Base-by-base conservation (phyloP, 495 filamentous ascomycete species). In the Cairneyella variabilis region DNA sequence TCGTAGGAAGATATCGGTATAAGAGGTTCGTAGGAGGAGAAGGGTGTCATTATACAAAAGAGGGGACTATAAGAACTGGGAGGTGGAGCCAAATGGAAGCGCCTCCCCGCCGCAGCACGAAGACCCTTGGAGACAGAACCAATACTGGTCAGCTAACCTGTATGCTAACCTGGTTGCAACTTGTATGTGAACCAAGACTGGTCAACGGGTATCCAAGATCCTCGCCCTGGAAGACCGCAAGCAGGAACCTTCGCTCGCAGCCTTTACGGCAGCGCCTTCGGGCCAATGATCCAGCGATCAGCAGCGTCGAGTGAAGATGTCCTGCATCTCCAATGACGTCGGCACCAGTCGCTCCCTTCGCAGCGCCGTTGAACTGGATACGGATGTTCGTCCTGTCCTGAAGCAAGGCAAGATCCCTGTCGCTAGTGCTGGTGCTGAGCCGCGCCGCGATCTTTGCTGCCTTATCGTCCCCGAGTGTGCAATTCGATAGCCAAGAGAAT, bases 311-410 rank as follows among this genome's bases (percentile, higher is more conserved):
- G 42, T 47, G 47, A 42, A 20, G 48, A 38, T 40, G n/a, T n/a
- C n/a, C 57, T 47, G 34, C 48, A 60, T 60, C 57, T 56, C 57
- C 36, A 54, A 47, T 60, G 52, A 56, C 52, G 47, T 46, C 16
- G 17, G n/a, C 25, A 21, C 18, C 11, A 26, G 10, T 20, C 21
- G 21, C 16, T 7, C n/a, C 23, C 20, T 22, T 27, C 41, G 12
- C 16, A 8, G 41, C 5, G 41, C 3, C 41, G 6, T 26, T 7
- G 41, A 27, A 20, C 47, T 50, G 32, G 47, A 39, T 21, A 17
- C 34, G 44, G 27, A 48, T 8, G 44, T 8, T 9, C 38, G 18
- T 18, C 3, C 3, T 14, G 9, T 18, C 38, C 23, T 10, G 25
- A 54, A 54, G 42, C 52, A 54, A 48, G 52, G 43, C 32, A 48